phyloP scores from a whole-genome alignment of 257 asterid species.

The Plantago ovata region DNA sequence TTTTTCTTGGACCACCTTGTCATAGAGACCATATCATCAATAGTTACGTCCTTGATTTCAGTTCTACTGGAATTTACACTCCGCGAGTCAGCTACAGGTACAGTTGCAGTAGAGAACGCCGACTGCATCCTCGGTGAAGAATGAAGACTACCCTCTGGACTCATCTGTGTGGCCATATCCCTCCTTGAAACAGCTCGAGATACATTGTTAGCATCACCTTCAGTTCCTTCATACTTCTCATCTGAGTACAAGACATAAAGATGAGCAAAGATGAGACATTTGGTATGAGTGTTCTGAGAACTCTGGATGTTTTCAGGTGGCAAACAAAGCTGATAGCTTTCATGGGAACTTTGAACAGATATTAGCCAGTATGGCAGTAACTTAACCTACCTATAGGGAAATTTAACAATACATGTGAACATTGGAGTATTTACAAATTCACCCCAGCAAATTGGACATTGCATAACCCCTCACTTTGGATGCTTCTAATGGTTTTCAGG shows the following conservation, averaged over 20 bases:
- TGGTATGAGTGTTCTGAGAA: background rate
- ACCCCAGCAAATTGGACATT: too few species aligned
- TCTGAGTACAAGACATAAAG: conserved; percentile 22
- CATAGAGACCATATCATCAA: conserved; percentile 78
- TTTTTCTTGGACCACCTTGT: conserved; percentile 91
- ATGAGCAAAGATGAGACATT: conserved; percentile 9
- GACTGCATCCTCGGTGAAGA: conserved; percentile 50
- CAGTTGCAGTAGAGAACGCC: conserved; percentile 53
- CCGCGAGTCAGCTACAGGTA: conserved; percentile 58
- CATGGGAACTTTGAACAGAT: too few species aligned
- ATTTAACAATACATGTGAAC: too few species aligned
- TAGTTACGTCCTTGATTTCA: conserved; percentile 71
- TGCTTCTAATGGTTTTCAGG: too few species aligned
- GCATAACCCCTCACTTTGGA: too few species aligned
- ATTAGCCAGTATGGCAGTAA: too few species aligned
- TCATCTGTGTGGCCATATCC: conserved; percentile 98
- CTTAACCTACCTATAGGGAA: too few species aligned
- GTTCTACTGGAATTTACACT: conserved; percentile 37
- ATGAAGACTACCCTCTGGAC: conserved; percentile 67
- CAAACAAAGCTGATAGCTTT: too few species aligned
- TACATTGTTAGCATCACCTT: conserved; percentile 39
- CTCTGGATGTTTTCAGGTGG: too few species aligned
- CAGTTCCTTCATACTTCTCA: conserved; percentile 35
- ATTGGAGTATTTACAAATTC: too few species aligned
- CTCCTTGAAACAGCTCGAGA: conserved; percentile 63